phyloP scores from a whole-genome alignment of 2,329 filamentous ascomycete genomes.

The Diplodia intermedia region DNA sequence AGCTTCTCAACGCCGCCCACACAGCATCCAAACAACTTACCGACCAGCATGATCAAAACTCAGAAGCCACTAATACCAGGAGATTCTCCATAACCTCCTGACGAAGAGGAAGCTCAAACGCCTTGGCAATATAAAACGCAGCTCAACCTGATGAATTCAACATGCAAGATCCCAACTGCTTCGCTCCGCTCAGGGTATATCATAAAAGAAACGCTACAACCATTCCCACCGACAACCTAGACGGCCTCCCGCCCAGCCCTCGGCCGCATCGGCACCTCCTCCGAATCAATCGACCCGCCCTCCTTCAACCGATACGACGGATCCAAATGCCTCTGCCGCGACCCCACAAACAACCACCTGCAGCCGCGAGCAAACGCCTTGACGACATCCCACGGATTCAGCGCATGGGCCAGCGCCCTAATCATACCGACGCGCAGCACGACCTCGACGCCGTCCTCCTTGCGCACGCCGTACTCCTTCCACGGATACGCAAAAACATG shows the following conservation, averaged over 20 bases:
- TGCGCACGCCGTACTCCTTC: slow-evolving; percentile 65
- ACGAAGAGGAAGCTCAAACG: no score
- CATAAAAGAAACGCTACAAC: no score
- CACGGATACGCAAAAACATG: slow-evolving; percentile 86
- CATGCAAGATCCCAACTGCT: no score
- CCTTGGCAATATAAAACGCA: no score
- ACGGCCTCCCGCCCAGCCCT: background rate
- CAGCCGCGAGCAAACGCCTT: slow-evolving; percentile 80
- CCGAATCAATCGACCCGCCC: background rate
- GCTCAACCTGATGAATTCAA: no score
- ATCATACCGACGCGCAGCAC: slow-evolving; percentile 41
- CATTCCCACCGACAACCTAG: background rate
- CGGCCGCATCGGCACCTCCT: background rate
- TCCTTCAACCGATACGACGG: slow-evolving; percentile 44
- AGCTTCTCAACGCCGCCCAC: no score
- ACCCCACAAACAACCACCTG: slow-evolving; percentile 80
- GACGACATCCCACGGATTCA: slow-evolving; percentile 83
- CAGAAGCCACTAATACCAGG: no score
- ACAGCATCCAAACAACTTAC: no score
- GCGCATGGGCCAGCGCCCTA: slow-evolving; percentile 71
- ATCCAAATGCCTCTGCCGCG: slow-evolving; percentile 61
- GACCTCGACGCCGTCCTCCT: slow-evolving; percentile 53
- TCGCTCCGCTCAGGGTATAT: no score
- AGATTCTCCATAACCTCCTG: no score
- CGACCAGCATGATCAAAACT: no score